A percentile compares a stretch with the other conserved stretches of the same genome.
These are phyloP conservation scores for Phaeodactylum tricornutum DNA, from an alignment of 108 stramenopile genomes.

Conservation along the genomic window DNA sequence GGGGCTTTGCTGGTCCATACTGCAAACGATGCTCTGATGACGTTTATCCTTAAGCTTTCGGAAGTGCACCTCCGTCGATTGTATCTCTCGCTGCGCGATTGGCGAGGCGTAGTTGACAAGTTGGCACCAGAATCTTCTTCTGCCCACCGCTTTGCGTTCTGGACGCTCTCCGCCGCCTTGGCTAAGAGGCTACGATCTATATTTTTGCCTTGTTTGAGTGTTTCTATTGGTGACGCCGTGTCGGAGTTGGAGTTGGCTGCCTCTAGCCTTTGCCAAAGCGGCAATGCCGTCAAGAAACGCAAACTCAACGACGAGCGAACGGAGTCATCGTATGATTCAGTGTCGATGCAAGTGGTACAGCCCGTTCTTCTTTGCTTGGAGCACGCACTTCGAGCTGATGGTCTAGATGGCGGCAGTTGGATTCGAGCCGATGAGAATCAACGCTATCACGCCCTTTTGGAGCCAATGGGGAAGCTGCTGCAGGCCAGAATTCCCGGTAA, in stretches of 20 bases:
- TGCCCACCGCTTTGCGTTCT: constrained; percentile 45
- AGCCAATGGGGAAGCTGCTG: constrained; percentile 62
- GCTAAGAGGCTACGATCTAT: constrained; percentile 52
- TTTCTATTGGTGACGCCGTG: constrained; percentile 53
- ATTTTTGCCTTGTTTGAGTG: constrained; percentile 71
- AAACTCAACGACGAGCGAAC: background rate
- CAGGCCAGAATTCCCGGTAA: constrained; percentile 40
- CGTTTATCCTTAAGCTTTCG: constrained; percentile 75
- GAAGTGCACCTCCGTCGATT: constrained; percentile 77
- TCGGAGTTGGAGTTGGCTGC: constrained; percentile 53
- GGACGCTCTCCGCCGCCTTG: constrained; percentile 60
- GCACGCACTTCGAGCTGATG: constrained; percentile 66
- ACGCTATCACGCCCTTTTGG: constrained; percentile 47
- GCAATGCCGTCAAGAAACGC: constrained; percentile 21
- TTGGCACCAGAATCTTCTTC: constrained; percentile 8
- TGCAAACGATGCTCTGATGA: constrained; percentile 42
- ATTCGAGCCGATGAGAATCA: constrained; percentile 66
- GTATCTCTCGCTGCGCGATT: constrained; percentile 56
- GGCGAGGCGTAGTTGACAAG: constrained; percentile 50
- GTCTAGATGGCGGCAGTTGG: constrained; percentile 79
- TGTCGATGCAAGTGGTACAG: constrained; percentile 18
- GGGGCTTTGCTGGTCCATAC: constrained; percentile 20
- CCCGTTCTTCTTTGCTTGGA: constrained; percentile 63
- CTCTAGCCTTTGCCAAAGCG: background rate
- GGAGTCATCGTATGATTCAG: background rate